Base-by-base conservation (phyloP, 192 early-diverging fungal genomes). In the Dimargaris xerosporica region DNA sequence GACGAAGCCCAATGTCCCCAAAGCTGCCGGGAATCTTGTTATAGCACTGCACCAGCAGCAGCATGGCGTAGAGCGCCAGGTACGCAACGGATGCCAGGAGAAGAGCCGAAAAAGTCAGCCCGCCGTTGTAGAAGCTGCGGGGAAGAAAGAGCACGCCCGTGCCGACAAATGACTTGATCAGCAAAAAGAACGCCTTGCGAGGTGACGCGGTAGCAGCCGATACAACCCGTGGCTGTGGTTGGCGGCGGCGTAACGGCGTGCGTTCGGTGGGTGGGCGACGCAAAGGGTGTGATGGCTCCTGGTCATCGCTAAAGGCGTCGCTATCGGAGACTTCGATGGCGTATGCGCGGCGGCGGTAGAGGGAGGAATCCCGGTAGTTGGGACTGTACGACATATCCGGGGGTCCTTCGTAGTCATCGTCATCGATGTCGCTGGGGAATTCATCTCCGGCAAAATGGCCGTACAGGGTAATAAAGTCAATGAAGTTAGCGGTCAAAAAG, bases 371-470 rank as follows among this genome's bases (percentile, higher is more conserved):
- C 16, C 26, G 26, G 17, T 44, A 41, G 11, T 11, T 21, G 34
- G 41, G 11, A 19, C 21, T 13, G 25, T 53, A 28, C 6, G 34
- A 26, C 39, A 60, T 25, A 60, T 60, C 58, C 11, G 42, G 58
- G 6, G 58, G 58, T 25, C 42, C 61, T 48, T 79, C 81, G 10
- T 66, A 73, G 16, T 73, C 77, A 15, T 78, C 79, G 41, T 82
- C 82, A 39, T 80, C 88, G 66, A 85, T 83, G 61, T 89, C 87
- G 39, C 87, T 87, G 21, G 87, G 89, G 61, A 86, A 81, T 61
- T 91, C 90, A 69, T 91, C 94, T 48, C 92, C 94, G 31, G 88
- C 94, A 77, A 93, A 97, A 68, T 90, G 93, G 52, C 91, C 91
- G 61, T 89, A 95, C 65, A 97, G 75, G 25, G 84, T 86, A 62